These are phyloP conservation scores for Iberis amara DNA, from an alignment of 441 rosid species.

Conservation along the genomic window DNA sequence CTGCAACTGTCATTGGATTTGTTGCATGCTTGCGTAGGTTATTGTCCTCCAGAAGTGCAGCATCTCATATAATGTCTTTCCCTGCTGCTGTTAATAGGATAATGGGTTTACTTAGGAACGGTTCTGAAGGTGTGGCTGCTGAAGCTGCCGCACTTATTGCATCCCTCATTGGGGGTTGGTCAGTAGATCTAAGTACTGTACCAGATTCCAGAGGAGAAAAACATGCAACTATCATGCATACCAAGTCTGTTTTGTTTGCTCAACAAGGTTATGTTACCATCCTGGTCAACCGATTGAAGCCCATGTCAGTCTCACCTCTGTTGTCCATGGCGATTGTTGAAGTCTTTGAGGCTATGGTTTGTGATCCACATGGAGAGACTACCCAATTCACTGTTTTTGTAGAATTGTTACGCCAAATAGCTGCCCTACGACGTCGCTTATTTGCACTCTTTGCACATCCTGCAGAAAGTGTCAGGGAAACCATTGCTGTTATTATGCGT, in stretches of 20 bases:
- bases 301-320: conserved; percentile 91
- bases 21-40: conserved; percentile 94
- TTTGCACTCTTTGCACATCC: conserved; percentile 99
- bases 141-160: conserved; percentile 92
- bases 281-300: conserved; percentile 89
- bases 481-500: conserved; percentile 96
- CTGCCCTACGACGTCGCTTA: conserved; percentile 90
- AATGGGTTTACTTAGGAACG: conserved; percentile 98
- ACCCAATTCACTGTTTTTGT: conserved; percentile 96
- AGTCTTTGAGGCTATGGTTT: conserved; percentile 98
- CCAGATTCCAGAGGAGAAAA: conserved; percentile 83
- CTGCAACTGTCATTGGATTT: conserved; percentile 97
- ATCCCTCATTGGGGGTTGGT: conserved; percentile 81
- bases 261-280: conserved; percentile 67
- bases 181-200: conserved; percentile 51
- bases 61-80: conserved; percentile 96
- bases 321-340: conserved; percentile 97
- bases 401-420: conserved; percentile 93
- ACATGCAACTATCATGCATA: conserved; percentile 96
- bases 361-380: conserved; percentile 98
- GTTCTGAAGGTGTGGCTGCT: conserved; percentile 95
- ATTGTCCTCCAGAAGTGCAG: conserved; percentile 85
- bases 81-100: conserved; percentile 99
- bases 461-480: conserved; percentile 98
- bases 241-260: conserved; percentile 90